Conservation (phyloP, 345 rosid genomes). For the Aegle marmelos region DNA sequence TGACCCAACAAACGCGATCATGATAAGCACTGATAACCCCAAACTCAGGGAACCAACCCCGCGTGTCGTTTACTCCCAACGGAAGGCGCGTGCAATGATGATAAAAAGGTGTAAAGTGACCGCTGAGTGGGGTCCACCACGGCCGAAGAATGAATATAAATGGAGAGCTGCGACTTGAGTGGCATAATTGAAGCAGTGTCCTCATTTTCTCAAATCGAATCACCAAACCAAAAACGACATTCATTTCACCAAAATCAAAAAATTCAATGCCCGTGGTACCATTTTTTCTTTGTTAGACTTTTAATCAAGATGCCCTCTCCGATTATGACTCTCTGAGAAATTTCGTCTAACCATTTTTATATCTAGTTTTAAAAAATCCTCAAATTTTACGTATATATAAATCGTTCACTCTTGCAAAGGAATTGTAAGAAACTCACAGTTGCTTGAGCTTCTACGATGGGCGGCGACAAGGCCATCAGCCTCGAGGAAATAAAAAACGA, state of each 20-base stretch:
- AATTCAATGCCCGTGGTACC: not conserved
- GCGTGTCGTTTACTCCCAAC: not conserved
- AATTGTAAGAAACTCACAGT: conserved; percentile 1
- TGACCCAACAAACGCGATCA: not conserved
- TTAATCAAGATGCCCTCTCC: not conserved
- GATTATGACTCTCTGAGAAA: not conserved
- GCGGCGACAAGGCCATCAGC: conserved; percentile 36
- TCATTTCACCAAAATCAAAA: not conserved
- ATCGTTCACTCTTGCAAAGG: not conserved
- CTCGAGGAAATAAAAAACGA: conserved; percentile 70
- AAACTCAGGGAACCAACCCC: not conserved
- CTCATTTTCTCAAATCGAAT: not conserved
- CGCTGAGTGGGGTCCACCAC: not conserved
- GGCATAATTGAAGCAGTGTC: not conserved
- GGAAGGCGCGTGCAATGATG: not conserved
- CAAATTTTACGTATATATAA: not conserved
- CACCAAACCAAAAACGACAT: not conserved
- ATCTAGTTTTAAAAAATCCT: not conserved
- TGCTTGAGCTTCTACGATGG: conserved; percentile 21
- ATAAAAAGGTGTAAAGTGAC: not conserved
- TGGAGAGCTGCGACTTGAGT: not conserved
- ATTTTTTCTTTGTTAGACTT: not conserved
- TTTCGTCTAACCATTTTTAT: not conserved
- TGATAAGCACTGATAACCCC: not conserved
- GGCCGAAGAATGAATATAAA: not conserved